These are phyloP conservation scores for Nicotiana tomentosiformis DNA, from an alignment of 257 asterid genomes.

Conservation along the genomic window DNA sequence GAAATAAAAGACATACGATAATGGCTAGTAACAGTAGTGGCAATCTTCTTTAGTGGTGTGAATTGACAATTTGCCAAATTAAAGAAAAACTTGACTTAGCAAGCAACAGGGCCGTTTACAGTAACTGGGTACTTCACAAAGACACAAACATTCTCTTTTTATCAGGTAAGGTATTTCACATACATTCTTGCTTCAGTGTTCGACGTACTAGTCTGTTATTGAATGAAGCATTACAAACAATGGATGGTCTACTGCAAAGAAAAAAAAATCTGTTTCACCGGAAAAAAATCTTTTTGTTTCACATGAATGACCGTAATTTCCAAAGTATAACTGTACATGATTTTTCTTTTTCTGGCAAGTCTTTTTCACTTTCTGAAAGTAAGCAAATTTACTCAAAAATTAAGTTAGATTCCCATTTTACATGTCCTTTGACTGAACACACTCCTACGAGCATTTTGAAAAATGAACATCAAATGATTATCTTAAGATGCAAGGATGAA, in stretches of 20 bases:
- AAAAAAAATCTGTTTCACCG: too few species aligned
- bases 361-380: neutral
- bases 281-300: neutral
- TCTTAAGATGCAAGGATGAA: neutral
- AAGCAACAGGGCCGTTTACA: neutral
- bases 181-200: neutral
- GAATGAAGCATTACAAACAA: neutral
- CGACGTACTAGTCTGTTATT: neutral
- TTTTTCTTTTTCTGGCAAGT: neutral
- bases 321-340: neutral
- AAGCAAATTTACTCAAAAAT: neutral
- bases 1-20: neutral
- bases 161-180: too few species aligned
- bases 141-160: too few species aligned
- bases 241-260: neutral
- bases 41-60: neutral
- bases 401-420: neutral
- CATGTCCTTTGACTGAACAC: neutral
- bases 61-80: neutral
- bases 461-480: neutral
- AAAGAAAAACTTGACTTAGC: neutral
- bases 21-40: neutral
- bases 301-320: neutral
- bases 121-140: neutral
- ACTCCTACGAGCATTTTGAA: too few species aligned